A percentile compares a stretch with the other conserved stretches of the same genome.
Evolutionary conservation across 495 filamentous ascomycete species (phyloP).

Genomic region (Penicillium nucicola): DNA sequence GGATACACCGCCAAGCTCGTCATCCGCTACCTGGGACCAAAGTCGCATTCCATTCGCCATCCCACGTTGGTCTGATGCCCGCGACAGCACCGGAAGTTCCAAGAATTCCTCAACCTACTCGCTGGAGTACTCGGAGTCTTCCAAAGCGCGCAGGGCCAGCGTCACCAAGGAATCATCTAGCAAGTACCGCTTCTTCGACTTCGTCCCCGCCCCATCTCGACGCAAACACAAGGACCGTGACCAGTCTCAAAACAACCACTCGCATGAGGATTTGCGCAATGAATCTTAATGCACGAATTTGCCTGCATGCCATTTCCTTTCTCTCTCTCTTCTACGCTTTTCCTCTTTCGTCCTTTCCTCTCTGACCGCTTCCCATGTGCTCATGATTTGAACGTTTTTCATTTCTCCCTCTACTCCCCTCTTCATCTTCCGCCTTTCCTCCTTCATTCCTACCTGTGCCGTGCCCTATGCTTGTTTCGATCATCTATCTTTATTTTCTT

Average conservation of each 20-base stretch:
- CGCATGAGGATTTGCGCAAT: slow-evolving; percentile 37
- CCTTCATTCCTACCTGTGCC: background rate
- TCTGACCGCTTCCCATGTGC: slow-evolving; percentile 21
- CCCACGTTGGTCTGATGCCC: slow-evolving; percentile 43
- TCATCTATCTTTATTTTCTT: slow-evolving; percentile 15
- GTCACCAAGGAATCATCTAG: slow-evolving; percentile 44
- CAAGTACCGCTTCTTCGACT: slow-evolving; percentile 49
- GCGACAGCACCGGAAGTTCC: slow-evolving; percentile 46
- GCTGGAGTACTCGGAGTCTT: slow-evolving; percentile 38
- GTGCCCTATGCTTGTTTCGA: slow-evolving; percentile 16
- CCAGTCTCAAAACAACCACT: slow-evolving; percentile 36
- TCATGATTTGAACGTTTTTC: slow-evolving; percentile 38
- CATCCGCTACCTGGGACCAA: slow-evolving; percentile 51
- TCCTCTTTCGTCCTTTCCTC: slow-evolving; percentile 10
- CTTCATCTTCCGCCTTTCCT: slow-evolving; percentile 4
- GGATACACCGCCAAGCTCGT: slow-evolving; percentile 51
- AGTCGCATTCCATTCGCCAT: slow-evolving; percentile 39
- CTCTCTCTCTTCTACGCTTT: background rate
- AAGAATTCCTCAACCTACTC: slow-evolving; percentile 49
- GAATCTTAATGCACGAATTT: slow-evolving; percentile 24
- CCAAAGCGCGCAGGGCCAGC: slow-evolving; percentile 41
- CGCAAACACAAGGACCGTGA: slow-evolving; percentile 46
- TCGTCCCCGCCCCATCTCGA: slow-evolving; percentile 40
- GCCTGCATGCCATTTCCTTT: slow-evolving; percentile 2
- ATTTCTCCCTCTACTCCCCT: slow-evolving; percentile 19